Conservation (phyloP, 345 rosid genomes). For the Adansonia digitata region DNA sequence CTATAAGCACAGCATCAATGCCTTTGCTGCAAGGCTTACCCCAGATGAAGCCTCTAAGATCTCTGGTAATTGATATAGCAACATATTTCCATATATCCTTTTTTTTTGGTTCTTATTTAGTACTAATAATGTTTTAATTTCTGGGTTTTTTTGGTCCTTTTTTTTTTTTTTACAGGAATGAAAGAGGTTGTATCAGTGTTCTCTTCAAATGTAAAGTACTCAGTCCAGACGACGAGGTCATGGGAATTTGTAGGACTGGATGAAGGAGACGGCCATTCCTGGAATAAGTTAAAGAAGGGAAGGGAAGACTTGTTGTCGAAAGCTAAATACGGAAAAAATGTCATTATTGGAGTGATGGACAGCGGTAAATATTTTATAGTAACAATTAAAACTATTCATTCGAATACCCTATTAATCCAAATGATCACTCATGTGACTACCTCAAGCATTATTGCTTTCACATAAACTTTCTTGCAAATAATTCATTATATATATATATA, state of each 20-base stretch:
- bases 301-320: constrained; percentile 30
- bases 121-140: neutral
- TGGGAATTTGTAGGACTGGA: constrained; percentile 81
- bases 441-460: neutral
- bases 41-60: constrained; percentile 63
- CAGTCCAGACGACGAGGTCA: constrained; percentile 77
- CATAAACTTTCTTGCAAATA: neutral
- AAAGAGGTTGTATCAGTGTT: constrained; percentile 60
- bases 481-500: neutral
- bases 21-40: constrained; percentile 66
- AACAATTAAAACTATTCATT: neutral
- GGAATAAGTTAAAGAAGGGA: neutral
- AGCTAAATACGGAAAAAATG: constrained; percentile 60
- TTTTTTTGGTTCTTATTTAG: no score
- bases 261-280: constrained; percentile 3
- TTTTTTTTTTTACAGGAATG: constrained; percentile 31
- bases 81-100: neutral
- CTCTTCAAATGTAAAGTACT: constrained; percentile 42
- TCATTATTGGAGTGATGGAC: constrained; percentile 72
- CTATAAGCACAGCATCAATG: constrained; percentile 87
- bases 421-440: constrained; percentile 21
- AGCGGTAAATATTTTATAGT: constrained; percentile 42
- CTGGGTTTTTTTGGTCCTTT: neutral
- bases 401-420: neutral
- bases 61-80: constrained; percentile 26